Conservation (phyloP, 345 rosid genomes). For the Chamaenerion angustifolium region DNA sequence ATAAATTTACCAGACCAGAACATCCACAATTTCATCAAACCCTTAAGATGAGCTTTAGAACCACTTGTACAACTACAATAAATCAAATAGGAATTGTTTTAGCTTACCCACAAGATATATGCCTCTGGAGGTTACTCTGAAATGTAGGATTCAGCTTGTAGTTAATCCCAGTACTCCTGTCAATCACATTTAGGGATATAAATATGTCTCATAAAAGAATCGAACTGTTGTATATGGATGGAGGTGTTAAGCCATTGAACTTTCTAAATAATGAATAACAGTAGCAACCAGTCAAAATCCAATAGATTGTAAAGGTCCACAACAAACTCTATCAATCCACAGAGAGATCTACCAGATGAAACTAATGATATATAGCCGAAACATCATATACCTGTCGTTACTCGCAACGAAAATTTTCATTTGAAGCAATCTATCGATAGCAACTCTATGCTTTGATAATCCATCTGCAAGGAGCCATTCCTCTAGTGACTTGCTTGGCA, state of each 20-base stretch:
- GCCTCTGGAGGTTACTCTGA: constrained; percentile 66
- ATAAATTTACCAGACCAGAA: too few species aligned
- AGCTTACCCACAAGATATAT: constrained; percentile 55
- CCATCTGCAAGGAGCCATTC: constrained; percentile 81
- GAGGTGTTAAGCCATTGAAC: too few species aligned
- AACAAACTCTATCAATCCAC: not conserved
- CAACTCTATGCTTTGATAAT: constrained; percentile 60
- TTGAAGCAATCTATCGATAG: constrained; percentile 66
- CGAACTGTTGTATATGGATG: not conserved
- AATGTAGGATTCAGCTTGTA: constrained; percentile 67
- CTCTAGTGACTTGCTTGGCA: constrained; percentile 39
- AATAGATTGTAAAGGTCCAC: too few species aligned
- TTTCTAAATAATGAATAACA: too few species aligned
- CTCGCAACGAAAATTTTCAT: constrained; percentile 43
- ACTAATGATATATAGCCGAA: not conserved
- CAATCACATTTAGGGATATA: constrained; percentile 5
- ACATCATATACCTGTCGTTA: constrained; percentile 27
- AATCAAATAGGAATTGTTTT: not conserved
- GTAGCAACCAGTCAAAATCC: too few species aligned
- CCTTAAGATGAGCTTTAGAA: not conserved
- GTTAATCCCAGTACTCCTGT: constrained; percentile 52
- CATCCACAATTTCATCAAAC: too few species aligned
- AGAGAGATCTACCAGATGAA: not conserved
- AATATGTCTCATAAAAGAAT: not conserved
- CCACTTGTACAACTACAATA: not conserved